Evolutionary conservation across 306 rosid species (phyloP), one percentile per base, ranked within the genome.

Genomic region (Citrullus mucosospermus): DNA sequence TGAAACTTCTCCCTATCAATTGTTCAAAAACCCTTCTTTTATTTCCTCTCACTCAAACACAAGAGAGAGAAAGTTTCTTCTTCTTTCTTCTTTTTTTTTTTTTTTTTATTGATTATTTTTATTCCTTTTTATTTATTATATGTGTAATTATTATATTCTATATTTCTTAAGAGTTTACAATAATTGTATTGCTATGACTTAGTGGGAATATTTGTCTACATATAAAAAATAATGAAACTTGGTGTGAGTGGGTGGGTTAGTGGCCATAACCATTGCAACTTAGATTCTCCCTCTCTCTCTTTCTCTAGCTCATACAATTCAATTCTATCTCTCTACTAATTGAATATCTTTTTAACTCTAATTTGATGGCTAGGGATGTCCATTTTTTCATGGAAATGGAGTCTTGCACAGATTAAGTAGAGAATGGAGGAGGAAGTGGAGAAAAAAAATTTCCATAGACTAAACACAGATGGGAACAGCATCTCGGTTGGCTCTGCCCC

Each of bases 1-100:
- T 84, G 85, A 82, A 79, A 77, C 82, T 83, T 79, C 82, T 2
- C 22, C 71, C 81, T 80, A 55, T 68, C 87, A 59, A 81, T 80
- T 80, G 80, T 6, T 59, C 59, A 55, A 6, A 55, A 28, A 16
- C 44, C 82, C 78, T 75, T 61, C 80, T 83, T 84, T 84, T 81
- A 83, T 86, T 79, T 61, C 63, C 57, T 41, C 74, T 72, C 81
- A 20, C 50, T 73, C 30, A 55, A 36, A 22, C 57, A 7, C 5
- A 8, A 55, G 78, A 54, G 80, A 71, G 82, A 79, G 11, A 78
- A 22, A 81, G 28, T 25, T 25, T 25, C 28, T 25, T 25, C 28
- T 25, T 25, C 28, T 25, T 25, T 75, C 25, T 51, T 8, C 0
- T 22, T 22, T 22, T 22, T 22, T 22, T 22, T 22, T 22, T 4